Base-by-base conservation (phyloP, 306 rosid genomes). In the Astragalus glycyphyllos region DNA sequence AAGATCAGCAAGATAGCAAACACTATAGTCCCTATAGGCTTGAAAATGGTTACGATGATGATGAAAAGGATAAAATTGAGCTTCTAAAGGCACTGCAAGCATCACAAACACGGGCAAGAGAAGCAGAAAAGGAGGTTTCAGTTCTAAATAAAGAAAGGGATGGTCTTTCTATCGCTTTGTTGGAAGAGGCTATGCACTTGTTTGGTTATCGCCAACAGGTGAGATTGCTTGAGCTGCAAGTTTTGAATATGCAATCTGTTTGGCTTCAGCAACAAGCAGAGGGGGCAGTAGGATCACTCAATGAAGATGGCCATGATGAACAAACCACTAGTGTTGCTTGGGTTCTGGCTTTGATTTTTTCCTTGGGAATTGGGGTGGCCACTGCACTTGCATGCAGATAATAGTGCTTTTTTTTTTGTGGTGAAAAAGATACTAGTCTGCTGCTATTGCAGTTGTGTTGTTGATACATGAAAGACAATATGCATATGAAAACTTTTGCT, bases 91-190 rank as follows among this genome's bases (percentile, higher is more conserved):
- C 98, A 0, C 46, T 94, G 80, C 82, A 89, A 75, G 77, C 84
- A 35, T 94, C 97, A 5, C 98, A 94, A 26, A 84, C 87, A 4
- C 34, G 97, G 4, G 96, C 90, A 1, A 86, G 99, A 67, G 97
- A 86, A 49, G 96, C 96, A 1, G 92, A 91, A 74, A 82, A 79
- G 67, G 86, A 70, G 86, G 85, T 84, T 8, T 83, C 80, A 16
- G 54, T 15, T 55, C 65, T 95, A 81, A 79, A 34, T 0, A 80
- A 59, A 72, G 96, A 95, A 56, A 87, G 67, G 75, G 91, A 86
- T 5, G 13, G 58, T 51, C 82, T 91, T 11, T 77, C 88, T 3
- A 45, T 66, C 51, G 87, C 83, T 76, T 51, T 95, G 42, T 42
- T 89, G 35, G 81, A 74, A 26, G 92, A 95, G 76, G 90, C 96